Percentiles rank a stretch among this genome's conserved stretches.
Evolutionary conservation across 2,329 filamentous ascomycete genomes (phyloP).

Genomic region (Exophiala bonariae): DNA sequence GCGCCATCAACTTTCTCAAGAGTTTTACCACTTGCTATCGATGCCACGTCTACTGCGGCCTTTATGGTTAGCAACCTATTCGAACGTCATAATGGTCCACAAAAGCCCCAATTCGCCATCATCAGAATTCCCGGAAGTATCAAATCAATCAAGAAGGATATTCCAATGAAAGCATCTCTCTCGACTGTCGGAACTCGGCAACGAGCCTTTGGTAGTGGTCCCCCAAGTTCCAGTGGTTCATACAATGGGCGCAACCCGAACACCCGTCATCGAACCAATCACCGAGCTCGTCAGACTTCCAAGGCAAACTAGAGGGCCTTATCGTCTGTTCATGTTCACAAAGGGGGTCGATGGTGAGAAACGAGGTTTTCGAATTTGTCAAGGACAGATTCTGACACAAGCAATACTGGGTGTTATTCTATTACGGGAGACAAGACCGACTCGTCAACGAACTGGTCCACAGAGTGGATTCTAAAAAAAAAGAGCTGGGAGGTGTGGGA

Average conservation of each 20-base stretch:
- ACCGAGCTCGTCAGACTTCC: constrained; percentile 15
- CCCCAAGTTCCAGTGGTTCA: constrained; percentile 14
- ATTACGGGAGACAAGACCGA: no score
- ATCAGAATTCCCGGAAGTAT: constrained; percentile 21
- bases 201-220: constrained; percentile 10
- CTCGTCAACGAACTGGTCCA: no score
- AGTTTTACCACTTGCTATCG: constrained; percentile 5
- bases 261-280: constrained; percentile 9
- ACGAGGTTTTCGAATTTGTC: no score
- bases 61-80: constrained; percentile 23
- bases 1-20: constrained; percentile 1
- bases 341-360: no score
- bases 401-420: no score
- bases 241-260: constrained; percentile 10
- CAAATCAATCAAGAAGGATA: constrained; percentile 24
- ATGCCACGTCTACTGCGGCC: constrained; percentile 12
- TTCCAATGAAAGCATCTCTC: constrained; percentile 16
- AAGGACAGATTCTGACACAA: no score
- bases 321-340: no score
- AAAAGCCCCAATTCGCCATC: constrained; percentile 24
- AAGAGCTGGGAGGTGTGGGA: no score
- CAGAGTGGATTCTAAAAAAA: no score
- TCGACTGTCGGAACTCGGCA: constrained; percentile 12
- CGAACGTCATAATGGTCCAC: constrained; percentile 14
- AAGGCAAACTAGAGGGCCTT: constrained; percentile 16